Evolutionary conservation across 148 eudicot genomes (phyloP).

Genomic region (Bassia scoparia): DNA sequence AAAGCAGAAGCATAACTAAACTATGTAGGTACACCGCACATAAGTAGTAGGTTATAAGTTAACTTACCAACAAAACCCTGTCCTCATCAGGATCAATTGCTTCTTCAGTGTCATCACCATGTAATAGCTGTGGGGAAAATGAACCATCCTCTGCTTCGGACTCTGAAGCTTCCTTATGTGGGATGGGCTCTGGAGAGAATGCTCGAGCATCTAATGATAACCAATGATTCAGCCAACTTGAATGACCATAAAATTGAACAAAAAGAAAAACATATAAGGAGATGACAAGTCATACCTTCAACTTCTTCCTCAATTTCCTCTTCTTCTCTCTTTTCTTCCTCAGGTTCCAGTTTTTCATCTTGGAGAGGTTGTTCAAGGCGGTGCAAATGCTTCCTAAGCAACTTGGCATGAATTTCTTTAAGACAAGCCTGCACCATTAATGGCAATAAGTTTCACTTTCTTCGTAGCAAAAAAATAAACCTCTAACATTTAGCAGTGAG

Average conservation of each 20-base stretch:
- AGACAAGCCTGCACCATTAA: conserved; percentile 73
- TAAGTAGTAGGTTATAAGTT: background rate
- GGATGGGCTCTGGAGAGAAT: conserved; percentile 58
- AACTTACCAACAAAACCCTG: conserved; percentile 60
- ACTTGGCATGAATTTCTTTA: conserved; percentile 79
- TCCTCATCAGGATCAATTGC: conserved; percentile 98
- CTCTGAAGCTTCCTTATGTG: conserved; percentile 38
- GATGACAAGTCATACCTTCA: conserved; percentile 38
- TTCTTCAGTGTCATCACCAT: conserved; percentile 81
- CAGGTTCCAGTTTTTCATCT: conserved; percentile 36
- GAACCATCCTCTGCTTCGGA: conserved; percentile 71
- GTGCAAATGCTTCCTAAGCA: conserved; percentile 66
- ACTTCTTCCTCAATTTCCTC: conserved; percentile 48
- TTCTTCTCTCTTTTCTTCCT: conserved; percentile 48
- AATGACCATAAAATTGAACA: background rate
- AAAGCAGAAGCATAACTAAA: background rate
- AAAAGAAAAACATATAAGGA: conserved; percentile 7
- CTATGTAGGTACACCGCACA: background rate
- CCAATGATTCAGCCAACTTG: conserved; percentile 24
- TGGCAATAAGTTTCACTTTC: background rate
- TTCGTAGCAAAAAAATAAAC: background rate
- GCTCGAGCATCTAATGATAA: conserved; percentile 40
- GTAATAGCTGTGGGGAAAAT: conserved; percentile 77
- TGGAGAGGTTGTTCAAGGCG: conserved; percentile 62
- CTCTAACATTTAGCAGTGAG: background rate